Conservation (phyloP, 306 rosid genomes). For the Crataegus laevigata region DNA sequence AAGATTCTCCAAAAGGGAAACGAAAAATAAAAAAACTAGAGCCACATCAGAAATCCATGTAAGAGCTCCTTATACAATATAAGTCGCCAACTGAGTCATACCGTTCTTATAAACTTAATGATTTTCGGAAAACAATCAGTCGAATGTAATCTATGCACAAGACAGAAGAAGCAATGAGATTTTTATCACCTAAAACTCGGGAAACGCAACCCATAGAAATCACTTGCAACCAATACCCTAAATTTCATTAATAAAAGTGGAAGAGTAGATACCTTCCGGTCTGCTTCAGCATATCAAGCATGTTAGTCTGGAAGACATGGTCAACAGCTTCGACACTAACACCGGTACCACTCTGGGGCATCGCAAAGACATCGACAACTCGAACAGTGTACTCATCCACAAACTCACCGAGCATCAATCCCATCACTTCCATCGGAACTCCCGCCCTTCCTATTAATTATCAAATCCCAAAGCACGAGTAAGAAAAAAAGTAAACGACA, state of each 20-base stretch:
- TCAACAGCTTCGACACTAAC: constrained; percentile 98
- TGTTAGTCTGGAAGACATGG: constrained; percentile 93
- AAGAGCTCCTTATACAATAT: neutral
- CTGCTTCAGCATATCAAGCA: constrained; percentile 97
- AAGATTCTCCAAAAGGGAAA: neutral
- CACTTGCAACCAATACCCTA: neutral
- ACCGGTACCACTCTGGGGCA: constrained; percentile 98
- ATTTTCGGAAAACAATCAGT: neutral
- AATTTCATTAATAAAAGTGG: neutral
- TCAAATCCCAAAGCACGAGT: neutral
- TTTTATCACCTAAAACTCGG: neutral
- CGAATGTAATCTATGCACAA: neutral
- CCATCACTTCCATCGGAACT: constrained; percentile 99
- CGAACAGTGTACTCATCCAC: constrained; percentile 91
- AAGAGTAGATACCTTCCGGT: constrained; percentile 65
- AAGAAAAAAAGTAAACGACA: neutral
- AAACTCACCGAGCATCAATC: constrained; percentile 93
- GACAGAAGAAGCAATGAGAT: neutral
- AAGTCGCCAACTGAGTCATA: neutral
- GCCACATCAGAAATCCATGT: neutral
- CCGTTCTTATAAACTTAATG: neutral
- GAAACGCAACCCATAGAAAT: neutral
- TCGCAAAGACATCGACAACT: constrained; percentile 90
- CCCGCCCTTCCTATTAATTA: constrained; percentile 75
- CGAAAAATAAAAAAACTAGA: neutral